Conservation (phyloP, 192 early-diverging fungal genomes). For the Backusella circina region DNA sequence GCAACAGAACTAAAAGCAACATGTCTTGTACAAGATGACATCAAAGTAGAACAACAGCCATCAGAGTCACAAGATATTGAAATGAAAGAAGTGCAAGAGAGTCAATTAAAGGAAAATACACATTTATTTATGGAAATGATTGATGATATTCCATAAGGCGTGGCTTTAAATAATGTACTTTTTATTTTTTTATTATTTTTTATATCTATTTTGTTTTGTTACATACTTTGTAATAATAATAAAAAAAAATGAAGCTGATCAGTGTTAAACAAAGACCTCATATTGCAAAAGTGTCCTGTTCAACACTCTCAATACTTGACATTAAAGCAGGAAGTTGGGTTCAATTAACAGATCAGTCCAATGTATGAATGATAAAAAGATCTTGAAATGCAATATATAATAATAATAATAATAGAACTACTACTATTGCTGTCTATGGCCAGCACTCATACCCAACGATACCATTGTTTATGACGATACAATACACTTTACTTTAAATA, state of each 20-base stretch:
- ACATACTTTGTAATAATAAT: no score
- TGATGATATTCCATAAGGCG: not conserved
- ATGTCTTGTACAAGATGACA: not conserved
- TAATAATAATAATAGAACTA: not conserved
- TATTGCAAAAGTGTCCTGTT: slow-evolving; percentile 1
- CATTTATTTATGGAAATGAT: not conserved
- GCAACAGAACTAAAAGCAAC: not conserved
- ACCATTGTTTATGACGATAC: not conserved
- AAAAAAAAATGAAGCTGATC: not conserved
- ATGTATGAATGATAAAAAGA: not conserved
- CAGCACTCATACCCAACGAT: not conserved
- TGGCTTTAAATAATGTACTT: not conserved
- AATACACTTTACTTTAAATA: not conserved
- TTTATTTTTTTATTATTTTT: not conserved
- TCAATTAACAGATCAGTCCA: not conserved
- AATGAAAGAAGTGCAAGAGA: not conserved
- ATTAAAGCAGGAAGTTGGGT: slow-evolving; percentile 5
- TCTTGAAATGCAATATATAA: not conserved
- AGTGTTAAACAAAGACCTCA: not conserved
- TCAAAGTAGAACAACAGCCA: not conserved
- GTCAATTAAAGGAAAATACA: not conserved
- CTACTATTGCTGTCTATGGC: slow-evolving; percentile 15
- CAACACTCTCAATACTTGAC: not conserved
- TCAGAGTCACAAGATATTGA: not conserved
- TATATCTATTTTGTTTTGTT: not conserved